Base-by-base conservation (phyloP, 2,329 filamentous ascomycete species). In the Cadophora sp. region DNA sequence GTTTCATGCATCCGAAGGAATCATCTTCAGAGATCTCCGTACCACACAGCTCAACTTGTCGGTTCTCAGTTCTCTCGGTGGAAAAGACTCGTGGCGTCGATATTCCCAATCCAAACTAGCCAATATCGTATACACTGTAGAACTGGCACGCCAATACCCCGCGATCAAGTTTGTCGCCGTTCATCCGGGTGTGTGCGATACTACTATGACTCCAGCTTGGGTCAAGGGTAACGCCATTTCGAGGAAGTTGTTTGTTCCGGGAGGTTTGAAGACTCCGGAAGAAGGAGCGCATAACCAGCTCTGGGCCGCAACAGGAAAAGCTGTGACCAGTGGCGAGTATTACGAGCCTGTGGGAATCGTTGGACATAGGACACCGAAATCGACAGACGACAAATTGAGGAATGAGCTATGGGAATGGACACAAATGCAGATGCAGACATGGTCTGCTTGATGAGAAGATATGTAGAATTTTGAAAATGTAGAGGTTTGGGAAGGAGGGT, bases 91-190 rank as follows among this genome's bases (percentile, higher is more conserved):
- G 14, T 51, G 48, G 55, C 64, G 59, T 62, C 64, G 64, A 56
- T 82, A 82, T 69, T 82, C 80, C 0, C 80, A 83, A 66, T 79
- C 77, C 64, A 85, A 85, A 72, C 73, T 84, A 5, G 83, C 83
- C 0, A 81, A 83, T 67, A 69, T 83, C 3, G 72, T 83, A 2
- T 83, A 80, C 70, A 76, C 79, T 4, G 72, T 74, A 7, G 77
- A 81, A 59, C 70, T 85, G 5, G 78, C 80, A 2, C 67, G 72
- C 43, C 77, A 74, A 11, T 79, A 81, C 59, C 78, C 80, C 0
- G 61, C 69, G n/a, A 75, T 83, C 27, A 79, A 73, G 1, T 70
- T 73, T 8, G 76, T 80, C 4, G 70, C 79, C 0, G 69, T 83
- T 3, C 78, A 82, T 65, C 82, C 81, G 1, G 81, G 81, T 4